Conservation (phyloP, 1,284 basidiomycete species). For the Microbotryum silenes-acaulis region DNA sequence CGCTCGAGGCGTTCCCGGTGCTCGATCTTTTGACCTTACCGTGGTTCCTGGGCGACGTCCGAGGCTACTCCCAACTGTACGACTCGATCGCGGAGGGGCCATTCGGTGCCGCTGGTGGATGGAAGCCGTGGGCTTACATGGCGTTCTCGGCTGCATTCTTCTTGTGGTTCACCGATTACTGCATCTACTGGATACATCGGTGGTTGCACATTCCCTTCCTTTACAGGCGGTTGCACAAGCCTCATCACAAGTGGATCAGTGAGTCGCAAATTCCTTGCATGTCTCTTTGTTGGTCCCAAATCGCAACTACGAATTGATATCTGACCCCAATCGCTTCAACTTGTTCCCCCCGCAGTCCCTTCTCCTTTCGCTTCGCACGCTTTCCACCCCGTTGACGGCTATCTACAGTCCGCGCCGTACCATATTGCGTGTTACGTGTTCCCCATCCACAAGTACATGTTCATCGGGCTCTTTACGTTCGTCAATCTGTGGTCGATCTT, state of each 20-base stretch:
- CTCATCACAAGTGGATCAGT: constrained; percentile 98
- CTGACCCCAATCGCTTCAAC: not conserved
- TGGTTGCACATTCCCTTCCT: constrained; percentile 74
- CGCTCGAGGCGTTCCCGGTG: constrained; percentile 67
- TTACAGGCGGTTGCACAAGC: constrained; percentile 64
- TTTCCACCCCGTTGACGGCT: constrained; percentile 95
- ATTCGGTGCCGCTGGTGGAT: constrained; percentile 47
- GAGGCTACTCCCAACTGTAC: constrained; percentile 77
- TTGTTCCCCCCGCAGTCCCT: constrained; percentile 55
- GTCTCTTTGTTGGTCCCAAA: not conserved
- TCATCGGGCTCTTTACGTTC: constrained; percentile 72
- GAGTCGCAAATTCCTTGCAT: constrained; percentile 39
- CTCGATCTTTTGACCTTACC: constrained; percentile 67
- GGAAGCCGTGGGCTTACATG: constrained; percentile 42
- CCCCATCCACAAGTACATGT: constrained; percentile 72
- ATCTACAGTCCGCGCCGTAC: constrained; percentile 86
- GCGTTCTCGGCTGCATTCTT: constrained; percentile 48
- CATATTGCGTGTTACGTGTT: constrained; percentile 88
- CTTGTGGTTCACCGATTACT: constrained; percentile 82
- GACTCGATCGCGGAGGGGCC: constrained; percentile 55
- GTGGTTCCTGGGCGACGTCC: constrained; percentile 87
- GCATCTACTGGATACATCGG: constrained; percentile 93
- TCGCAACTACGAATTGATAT: constrained; percentile 6
- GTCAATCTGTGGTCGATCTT: constrained; percentile 91
- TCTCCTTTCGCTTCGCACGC: constrained; percentile 95